phyloP scores from a whole-genome alignment of 306 rosid genomes.

The Delonix regia region DNA sequence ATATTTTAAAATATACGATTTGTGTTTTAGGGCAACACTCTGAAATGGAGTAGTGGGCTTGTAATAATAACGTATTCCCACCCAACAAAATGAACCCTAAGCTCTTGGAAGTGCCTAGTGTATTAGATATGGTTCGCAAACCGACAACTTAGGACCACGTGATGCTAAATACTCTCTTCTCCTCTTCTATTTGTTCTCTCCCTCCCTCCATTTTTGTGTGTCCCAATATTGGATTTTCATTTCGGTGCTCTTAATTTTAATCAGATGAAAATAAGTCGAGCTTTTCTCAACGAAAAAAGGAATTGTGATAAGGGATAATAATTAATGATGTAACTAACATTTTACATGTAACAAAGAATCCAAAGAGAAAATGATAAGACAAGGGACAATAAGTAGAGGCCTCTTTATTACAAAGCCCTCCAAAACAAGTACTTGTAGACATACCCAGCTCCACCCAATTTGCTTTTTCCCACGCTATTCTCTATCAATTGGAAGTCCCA shows the following conservation, averaged over 20 bases:
- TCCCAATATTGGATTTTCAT: no score
- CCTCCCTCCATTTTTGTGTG: no score
- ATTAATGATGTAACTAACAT: not conserved
- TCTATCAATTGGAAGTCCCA: constrained; percentile 41
- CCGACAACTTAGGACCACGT: not conserved
- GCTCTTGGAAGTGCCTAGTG: not conserved
- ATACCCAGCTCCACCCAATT: constrained; percentile 66
- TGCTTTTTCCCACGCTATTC: constrained; percentile 45
- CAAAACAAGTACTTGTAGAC: constrained; percentile 54
- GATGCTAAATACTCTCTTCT: not conserved
- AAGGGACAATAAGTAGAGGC: not conserved
- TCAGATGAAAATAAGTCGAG: no score
- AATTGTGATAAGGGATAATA: not conserved
- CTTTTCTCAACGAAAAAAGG: no score
- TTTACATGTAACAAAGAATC: not conserved
- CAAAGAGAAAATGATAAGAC: constrained; percentile 27
- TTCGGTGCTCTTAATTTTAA: no score
- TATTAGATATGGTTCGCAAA: not conserved
- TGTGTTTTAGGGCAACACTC: not conserved
- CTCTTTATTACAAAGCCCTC: constrained; percentile 42
- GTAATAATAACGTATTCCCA: not conserved
- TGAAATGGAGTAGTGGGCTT: not conserved
- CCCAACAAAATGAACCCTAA: not conserved
- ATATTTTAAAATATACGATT: no score
- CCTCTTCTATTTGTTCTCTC: not conserved